phyloP scores from a whole-genome alignment of 208 protist species.

The Novymonas esmeraldas region DNA sequence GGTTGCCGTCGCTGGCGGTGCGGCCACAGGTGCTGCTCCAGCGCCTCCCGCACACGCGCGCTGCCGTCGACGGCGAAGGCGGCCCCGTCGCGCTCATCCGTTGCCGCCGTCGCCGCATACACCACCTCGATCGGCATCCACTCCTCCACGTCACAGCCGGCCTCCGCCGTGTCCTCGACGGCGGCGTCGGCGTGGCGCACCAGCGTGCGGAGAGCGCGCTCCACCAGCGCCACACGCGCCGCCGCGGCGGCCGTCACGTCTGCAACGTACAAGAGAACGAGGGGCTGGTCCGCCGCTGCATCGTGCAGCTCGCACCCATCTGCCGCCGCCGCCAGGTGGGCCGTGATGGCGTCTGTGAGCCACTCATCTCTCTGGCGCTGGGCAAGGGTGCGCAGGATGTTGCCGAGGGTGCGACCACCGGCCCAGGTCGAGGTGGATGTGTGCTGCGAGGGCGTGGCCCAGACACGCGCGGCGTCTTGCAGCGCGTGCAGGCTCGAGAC shows the following conservation, averaged over 20 bases:
- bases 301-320: not conserved
- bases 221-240: conserved; percentile 12
- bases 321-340: not conserved
- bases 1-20: conserved; percentile 14
- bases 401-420: not conserved
- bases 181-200: not conserved
- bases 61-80: conserved; percentile 20
- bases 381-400: conserved; percentile 4
- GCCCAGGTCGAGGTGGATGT: too few species aligned
- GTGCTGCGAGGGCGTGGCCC: not conserved
- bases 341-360: not conserved
- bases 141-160: not conserved
- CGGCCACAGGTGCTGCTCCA: conserved; percentile 71
- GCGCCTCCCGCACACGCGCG: conserved; percentile 44
- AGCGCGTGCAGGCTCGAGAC: conserved; percentile 14
- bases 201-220: conserved; percentile 4
- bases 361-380: conserved; percentile 3
- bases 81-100: not conserved
- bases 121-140: conserved; percentile 42
- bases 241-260: conserved; percentile 16
- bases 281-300: conserved; percentile 10
- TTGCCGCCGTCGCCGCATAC: conserved; percentile 14
- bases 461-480: conserved; percentile 15
- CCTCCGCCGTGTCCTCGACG: conserved; percentile 2
- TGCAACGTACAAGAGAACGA: conserved; percentile 26